Evolutionary conservation across 2,329 filamentous ascomycete genomes (phyloP), one percentile per base, ranked within the genome.

Genomic region (Paraphoma sp.): DNA sequence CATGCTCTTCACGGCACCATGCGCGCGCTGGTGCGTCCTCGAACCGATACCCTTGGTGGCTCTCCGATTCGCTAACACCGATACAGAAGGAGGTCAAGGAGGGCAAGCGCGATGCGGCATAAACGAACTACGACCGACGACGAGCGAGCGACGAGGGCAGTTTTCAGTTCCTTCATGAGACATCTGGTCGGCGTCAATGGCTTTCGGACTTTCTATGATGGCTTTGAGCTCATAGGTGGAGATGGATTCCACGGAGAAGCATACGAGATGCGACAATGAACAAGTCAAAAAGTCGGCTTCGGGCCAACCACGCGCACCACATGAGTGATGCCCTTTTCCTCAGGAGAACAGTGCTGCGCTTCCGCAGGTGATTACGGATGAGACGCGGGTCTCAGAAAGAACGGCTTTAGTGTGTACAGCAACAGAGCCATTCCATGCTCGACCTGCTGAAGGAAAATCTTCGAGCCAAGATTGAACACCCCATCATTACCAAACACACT

Each of bases 1-100:
- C 94, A 99, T 88, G 95, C 95, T 83, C 93, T 98, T 68, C 95
- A 98, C 87, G 95, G 95, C 82, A 99, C 93, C 81, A 93, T 92
- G 87, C 96, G 92, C 86, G 95, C 95, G 80, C 85, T 99, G 86
- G 94, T 98, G 89, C 78, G 91, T 86, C 54, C 45, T 33, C 51
- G 38, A 47, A 38, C 23, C 23, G 16, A 49, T 42, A 41, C 4
- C 16, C 14, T 44, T 33, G 12, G 10, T 10, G 40, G 23, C 38
- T 43, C 50, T 36, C 36, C 49, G 51, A 45, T 41, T 45, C 45
- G 60, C 73, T 76, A 67, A 76, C 69, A 60, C 42, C 58, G 14
- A 33, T 73, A 81, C 81, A 96, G 94, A 99, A 98, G 87, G 95
- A 97, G 87, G 87, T 93, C 77, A 93, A 91, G 87, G 93, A 97